A percentile compares a stretch with the other conserved stretches of the same genome.
Evolutionary conservation across 352 stramenopile species (phyloP).

Genomic region (Phytophthora tentaculata): DNA sequence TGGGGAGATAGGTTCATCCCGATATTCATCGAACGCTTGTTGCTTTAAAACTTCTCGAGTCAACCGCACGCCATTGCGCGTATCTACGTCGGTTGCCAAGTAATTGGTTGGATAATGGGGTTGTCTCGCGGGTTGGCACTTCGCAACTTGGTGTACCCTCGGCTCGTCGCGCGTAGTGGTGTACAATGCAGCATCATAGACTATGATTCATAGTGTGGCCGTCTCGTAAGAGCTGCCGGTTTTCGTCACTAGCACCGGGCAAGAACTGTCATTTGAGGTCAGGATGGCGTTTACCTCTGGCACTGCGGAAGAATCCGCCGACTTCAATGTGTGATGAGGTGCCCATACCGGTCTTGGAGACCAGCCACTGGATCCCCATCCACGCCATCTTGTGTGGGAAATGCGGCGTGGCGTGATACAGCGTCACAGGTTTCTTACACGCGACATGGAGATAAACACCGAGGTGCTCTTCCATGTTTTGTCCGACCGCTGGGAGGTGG

Average conservation of each 20-base stretch:
- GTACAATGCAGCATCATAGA: conserved; percentile 87
- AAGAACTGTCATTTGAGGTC: conserved; percentile 90
- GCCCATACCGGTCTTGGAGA: conserved; percentile 57
- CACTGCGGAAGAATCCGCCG: conserved; percentile 65
- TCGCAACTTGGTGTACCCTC: conserved; percentile 75
- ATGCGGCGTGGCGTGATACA: conserved; percentile 78
- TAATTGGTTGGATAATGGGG: conserved; percentile 89
- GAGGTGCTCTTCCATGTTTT: conserved; percentile 88
- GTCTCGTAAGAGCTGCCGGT: conserved; percentile 28
- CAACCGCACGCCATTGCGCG: conserved; percentile 70
- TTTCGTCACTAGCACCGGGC: conserved; percentile 52
- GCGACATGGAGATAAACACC: conserved; percentile 85
- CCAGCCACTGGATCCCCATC: conserved; percentile 80
- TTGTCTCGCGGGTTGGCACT: conserved; percentile 65
- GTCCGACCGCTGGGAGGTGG: conserved; percentile 71
- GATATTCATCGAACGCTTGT: conserved; percentile 77
- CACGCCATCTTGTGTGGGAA: conserved; percentile 77
- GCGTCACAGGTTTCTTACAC: conserved; percentile 83
- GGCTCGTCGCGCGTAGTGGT: conserved; percentile 82
- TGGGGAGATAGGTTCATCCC: conserved; percentile 74
- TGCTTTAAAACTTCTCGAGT: conserved; percentile 88
- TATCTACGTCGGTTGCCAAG: conserved; percentile 70
- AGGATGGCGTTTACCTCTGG: conserved; percentile 66
- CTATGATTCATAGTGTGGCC: conserved; percentile 76
- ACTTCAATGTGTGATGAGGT: conserved; percentile 81